phyloP scores from a whole-genome alignment of 2,329 filamentous ascomycete genomes.

The Aspergillus clavatus region DNA sequence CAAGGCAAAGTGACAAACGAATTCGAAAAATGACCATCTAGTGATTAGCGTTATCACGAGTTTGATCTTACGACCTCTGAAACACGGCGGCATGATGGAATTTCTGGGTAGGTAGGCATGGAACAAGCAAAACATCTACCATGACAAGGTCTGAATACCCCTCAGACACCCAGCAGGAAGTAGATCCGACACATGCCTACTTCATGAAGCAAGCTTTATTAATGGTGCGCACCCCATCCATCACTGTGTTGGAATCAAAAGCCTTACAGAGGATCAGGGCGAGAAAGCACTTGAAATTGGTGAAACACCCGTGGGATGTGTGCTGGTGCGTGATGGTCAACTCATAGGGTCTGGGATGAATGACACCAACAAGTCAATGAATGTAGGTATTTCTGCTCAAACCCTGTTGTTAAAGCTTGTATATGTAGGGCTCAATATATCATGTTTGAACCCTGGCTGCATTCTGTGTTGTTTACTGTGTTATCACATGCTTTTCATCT shows the following conservation, averaged over 20 bases:
- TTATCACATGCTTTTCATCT: neutral
- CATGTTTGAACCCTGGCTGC: too few relatives aligned
- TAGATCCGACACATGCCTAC: conserved; percentile 42
- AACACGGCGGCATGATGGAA: neutral
- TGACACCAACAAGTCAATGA: conserved; percentile 84
- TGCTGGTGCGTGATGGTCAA: conserved; percentile 73
- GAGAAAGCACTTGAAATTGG: conserved; percentile 77
- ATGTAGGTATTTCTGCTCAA: conserved; percentile 39
- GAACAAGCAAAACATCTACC: neutral
- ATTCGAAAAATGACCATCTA: too few relatives aligned
- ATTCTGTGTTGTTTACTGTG: too few relatives aligned
- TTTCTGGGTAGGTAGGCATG: neutral
- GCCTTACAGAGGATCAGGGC: conserved; percentile 52
- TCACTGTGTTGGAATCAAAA: neutral
- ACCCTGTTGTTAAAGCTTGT: neutral
- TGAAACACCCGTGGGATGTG: conserved; percentile 94
- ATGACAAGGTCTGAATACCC: neutral
- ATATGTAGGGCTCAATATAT: neutral
- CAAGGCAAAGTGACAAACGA: too few relatives aligned
- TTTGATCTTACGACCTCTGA: neutral
- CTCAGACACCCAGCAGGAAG: conserved; percentile 10
- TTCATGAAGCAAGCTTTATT: conserved; percentile 84
- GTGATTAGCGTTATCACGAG: neutral
- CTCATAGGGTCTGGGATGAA: conserved; percentile 93
- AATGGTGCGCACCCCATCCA: conserved; percentile 57